Evolutionary conservation across 2,329 filamentous ascomycete species (phyloP).

Genomic region (Colletotrichum sp.): DNA sequence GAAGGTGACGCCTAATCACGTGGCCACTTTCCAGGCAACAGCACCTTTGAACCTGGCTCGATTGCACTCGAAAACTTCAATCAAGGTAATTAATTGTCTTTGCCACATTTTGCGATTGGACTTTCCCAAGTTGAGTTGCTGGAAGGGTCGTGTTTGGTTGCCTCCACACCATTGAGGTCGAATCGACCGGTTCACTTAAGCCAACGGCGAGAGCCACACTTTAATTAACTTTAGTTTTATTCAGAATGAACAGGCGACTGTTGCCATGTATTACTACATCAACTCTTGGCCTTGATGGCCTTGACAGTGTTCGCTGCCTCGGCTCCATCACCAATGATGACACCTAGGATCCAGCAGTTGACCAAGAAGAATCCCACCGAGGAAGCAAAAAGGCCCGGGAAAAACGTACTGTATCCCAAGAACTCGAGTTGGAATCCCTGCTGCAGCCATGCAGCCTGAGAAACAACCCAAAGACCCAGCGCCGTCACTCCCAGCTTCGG

Average conservation of each 20-base stretch:
- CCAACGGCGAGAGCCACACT: background rate
- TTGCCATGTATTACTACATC: background rate
- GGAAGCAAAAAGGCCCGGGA: conserved; percentile 80
- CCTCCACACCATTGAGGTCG: background rate
- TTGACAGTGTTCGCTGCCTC: background rate
- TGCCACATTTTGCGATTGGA: background rate
- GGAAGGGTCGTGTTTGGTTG: background rate
- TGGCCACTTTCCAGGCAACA: conserved; percentile 17
- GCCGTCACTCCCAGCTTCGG: conserved; percentile 68
- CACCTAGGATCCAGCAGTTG: conserved; percentile 86
- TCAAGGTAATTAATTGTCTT: background rate
- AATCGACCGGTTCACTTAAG: background rate
- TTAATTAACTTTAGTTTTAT: background rate
- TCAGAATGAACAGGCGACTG: background rate
- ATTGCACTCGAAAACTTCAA: background rate
- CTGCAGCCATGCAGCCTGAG: conserved; percentile 78
- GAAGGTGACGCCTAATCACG: conserved; percentile 26
- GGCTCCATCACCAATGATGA: conserved; percentile 73
- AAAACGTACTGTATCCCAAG: conserved; percentile 80
- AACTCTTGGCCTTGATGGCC: background rate
- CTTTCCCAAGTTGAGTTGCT: background rate
- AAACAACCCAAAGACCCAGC: conserved; percentile 73
- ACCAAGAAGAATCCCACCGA: conserved; percentile 81
- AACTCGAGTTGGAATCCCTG: conserved; percentile 81
- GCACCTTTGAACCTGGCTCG: background rate